Evolutionary conservation across 768 basidiomycete species (phyloP), one percentile per base, ranked within the genome.

Genomic region (Phlegmacium glaucopus): DNA sequence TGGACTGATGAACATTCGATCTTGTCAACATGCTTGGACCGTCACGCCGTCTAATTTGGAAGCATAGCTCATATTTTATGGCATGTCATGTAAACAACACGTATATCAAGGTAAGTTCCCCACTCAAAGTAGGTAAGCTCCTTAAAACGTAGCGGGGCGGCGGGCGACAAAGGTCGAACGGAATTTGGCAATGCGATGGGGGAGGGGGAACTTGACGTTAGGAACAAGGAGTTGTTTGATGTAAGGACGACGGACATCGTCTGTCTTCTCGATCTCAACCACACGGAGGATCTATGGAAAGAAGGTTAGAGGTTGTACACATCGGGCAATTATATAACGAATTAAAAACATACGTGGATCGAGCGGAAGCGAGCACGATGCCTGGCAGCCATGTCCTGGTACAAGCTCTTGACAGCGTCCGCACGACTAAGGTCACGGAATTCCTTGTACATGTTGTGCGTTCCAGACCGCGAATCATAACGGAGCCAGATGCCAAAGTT

Each of bases 361-460:
- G 92, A 97, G 72, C 95, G 83, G 87, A 98, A 97, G 68, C 96
- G 93, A 56, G 96, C 96, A 74, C 95, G 93, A 72, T 99, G 95
- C 58, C 94, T 82, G 53, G 96, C 94, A 62, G 96, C 92, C 95
- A 99, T 97, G 74, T 98, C 95, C 76, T 98, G 95, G 83, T 98
- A 98, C 68, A 97, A 72, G 60, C 85, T 79, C 80, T 90, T 94
- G 67, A 98, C 96, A 48, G 96, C 95, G 67, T 91, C 94, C 51
- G 91, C 86, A 55, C 96, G 87, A 59, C 79, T 79, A 60, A 99
- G 86, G 61, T 98, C 95, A 64, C 94, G 91, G 88, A 91, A 97
- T 72, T 91, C 89, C 83, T 94, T 94, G 89, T 96, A 96, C 94
- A 97, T 95, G 85, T 99, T 99, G 86, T 98, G 96, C 39, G 96